A percentile compares a stretch with the other conserved stretches of the same genome.
Evolutionary conservation across 169 alveolate genomes (phyloP).

Genomic region (Eimeria maxima): DNA sequence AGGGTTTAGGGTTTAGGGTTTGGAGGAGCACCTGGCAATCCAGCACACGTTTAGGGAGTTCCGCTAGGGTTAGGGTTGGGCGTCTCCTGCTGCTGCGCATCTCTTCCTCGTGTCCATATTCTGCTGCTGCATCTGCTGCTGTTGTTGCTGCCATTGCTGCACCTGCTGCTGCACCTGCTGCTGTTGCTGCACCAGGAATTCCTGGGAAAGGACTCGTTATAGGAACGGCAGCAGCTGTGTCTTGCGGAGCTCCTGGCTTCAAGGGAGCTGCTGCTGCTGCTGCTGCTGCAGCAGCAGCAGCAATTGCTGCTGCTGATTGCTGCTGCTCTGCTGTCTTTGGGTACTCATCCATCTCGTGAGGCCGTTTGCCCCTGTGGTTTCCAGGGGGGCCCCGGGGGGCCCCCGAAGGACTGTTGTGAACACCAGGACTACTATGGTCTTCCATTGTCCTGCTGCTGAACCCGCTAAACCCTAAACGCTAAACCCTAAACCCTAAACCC

Average conservation of each 20-base stretch:
- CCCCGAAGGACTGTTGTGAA: not conserved
- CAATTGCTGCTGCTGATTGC: not conserved
- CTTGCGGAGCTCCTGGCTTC: too few species aligned
- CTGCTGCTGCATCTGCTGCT: not conserved
- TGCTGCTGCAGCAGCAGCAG: not conserved
- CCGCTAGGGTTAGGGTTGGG: conserved; percentile 35
- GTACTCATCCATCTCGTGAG: not conserved
- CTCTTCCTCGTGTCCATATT: too few species aligned
- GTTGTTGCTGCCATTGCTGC: not conserved
- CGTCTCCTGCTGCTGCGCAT: conserved; percentile 9
- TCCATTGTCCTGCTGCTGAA: not conserved
- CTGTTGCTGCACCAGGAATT: too few species aligned
- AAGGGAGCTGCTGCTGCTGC: too few species aligned
- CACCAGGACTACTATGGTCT: not conserved
- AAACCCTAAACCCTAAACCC: not conserved
- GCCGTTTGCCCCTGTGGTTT: not conserved
- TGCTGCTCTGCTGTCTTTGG: not conserved
- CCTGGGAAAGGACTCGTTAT: too few species aligned
- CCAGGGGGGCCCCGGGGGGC: conserved; percentile 8
- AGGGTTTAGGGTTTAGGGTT: too few species aligned
- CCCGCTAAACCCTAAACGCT: not conserved
- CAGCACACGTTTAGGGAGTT: conserved; percentile 43
- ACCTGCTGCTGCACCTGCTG: not conserved
- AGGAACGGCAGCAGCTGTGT: too few species aligned
- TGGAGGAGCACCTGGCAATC: conserved; percentile 39